Evolutionary conservation across 2,329 filamentous ascomycete species (phyloP).

Genomic region (Rosellinia necatrix): DNA sequence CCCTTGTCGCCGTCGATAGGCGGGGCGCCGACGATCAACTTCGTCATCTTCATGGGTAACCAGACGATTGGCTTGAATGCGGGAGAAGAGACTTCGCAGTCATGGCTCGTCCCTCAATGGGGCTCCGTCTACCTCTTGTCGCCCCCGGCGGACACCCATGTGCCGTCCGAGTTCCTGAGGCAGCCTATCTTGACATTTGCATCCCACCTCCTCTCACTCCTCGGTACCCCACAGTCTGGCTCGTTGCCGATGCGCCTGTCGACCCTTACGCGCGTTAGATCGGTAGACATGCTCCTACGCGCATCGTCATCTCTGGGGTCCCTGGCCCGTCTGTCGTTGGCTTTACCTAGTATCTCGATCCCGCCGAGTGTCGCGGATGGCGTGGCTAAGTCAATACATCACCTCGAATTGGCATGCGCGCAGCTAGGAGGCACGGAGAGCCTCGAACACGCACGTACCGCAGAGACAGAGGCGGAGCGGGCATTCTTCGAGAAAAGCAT

Average conservation of each 20-base stretch:
- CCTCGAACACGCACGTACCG: constrained; percentile 78
- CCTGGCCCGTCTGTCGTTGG: constrained; percentile 80
- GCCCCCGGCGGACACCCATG: constrained; percentile 50
- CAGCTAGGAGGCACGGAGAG: constrained; percentile 69
- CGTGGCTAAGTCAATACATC: constrained; percentile 76
- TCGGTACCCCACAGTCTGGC: constrained; percentile 81
- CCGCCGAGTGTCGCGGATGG: constrained; percentile 84
- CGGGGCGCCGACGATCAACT: constrained; percentile 91
- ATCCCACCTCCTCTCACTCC: constrained; percentile 82
- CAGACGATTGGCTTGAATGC: constrained; percentile 65
- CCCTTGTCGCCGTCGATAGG: constrained; percentile 93
- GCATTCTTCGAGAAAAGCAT: constrained; percentile 99
- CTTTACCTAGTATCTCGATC: constrained; percentile 88
- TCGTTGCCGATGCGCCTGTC: constrained; percentile 85
- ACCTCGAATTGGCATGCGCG: constrained; percentile 77
- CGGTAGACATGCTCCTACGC: constrained; percentile 82
- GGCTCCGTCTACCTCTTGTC: constrained; percentile 70
- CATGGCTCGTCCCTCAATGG: constrained; percentile 96
- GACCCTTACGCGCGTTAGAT: constrained; percentile 82
- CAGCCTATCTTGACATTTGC: constrained; percentile 89
- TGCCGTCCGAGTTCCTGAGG: constrained; percentile 70
- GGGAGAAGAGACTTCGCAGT: constrained; percentile 57
- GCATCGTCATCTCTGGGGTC: constrained; percentile 95
- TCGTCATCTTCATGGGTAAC: constrained; percentile 86
- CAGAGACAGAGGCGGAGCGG: constrained; percentile 85